These are phyloP conservation scores for Puccinia hordei DNA, from an alignment of 1,284 basidiomycete species.

Conservation along the genomic window DNA sequence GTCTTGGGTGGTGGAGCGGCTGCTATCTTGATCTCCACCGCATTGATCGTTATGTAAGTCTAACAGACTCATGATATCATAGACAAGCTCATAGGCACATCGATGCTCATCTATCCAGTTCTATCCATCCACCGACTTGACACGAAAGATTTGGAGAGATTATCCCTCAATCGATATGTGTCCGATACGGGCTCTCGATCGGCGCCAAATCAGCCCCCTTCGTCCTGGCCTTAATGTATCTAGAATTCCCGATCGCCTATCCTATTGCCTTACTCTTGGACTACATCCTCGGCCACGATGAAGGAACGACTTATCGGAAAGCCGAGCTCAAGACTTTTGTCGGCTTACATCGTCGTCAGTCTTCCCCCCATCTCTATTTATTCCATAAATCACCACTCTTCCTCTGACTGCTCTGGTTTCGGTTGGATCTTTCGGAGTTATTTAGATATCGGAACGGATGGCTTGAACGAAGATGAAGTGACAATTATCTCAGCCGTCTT, in stretches of 20 bases:
- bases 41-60: slow-evolving; percentile 47
- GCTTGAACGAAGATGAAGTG: slow-evolving; percentile 59
- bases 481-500: slow-evolving; percentile 55
- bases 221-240: slow-evolving; percentile 61
- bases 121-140: not conserved
- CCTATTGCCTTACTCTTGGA: slow-evolving; percentile 61
- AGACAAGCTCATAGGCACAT: too few species aligned
- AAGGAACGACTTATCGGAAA: slow-evolving; percentile 60
- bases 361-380: not conserved
- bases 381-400: not conserved
- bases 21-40: slow-evolving; percentile 49
- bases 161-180: slow-evolving; percentile 62
- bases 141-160: slow-evolving; percentile 58
- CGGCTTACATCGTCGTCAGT: slow-evolving; percentile 59
- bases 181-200: slow-evolving; percentile 63
- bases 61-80: not conserved
- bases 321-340: slow-evolving; percentile 61
- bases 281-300: slow-evolving; percentile 62
- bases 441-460: slow-evolving; percentile 57
- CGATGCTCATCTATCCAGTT: not conserved
- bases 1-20: slow-evolving; percentile 48
- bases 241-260: slow-evolving; percentile 62
- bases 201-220: slow-evolving; percentile 63
- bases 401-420: not conserved
- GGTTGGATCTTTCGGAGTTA: not conserved